Conservation (phyloP, 331 rosid genomes). For the Quercus lobata region DNA sequence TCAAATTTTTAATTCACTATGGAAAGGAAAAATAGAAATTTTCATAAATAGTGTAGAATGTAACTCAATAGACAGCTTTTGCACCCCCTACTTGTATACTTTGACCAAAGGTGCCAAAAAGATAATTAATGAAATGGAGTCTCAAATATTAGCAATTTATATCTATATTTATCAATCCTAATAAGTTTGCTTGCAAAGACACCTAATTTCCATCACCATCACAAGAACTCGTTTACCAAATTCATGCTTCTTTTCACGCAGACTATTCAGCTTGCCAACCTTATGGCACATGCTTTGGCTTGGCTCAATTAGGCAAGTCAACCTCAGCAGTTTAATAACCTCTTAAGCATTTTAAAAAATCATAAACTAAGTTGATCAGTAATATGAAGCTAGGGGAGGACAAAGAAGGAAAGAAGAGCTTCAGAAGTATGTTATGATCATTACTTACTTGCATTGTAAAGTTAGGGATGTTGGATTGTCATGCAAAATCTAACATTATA, state of each 20-base stretch:
- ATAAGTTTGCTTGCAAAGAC: slow-evolving; percentile 2
- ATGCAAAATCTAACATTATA: background rate
- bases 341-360: background rate
- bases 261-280: background rate
- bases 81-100: slow-evolving; percentile 27
- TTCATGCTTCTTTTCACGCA: background rate
- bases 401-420: background rate
- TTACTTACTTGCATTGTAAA: background rate
- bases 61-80: slow-evolving; percentile 10
- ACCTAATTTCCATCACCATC: background rate
- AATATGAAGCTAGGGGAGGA: background rate
- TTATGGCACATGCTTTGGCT: background rate
- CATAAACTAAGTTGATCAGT: background rate
- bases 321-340: background rate
- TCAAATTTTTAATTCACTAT: slow-evolving; percentile 57
- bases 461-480: background rate
- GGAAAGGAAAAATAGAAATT: slow-evolving; percentile 29
- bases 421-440: background rate
- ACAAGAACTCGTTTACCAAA: background rate
- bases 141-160: slow-evolving; percentile 16
- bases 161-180: slow-evolving; percentile 15
- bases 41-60: slow-evolving; percentile 8
- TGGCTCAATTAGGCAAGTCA: background rate
- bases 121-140: background rate
- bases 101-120: background rate